These are phyloP conservation scores for Boletus speciosus DNA, from an alignment of 768 basidiomycete genomes.

Conservation along the genomic window DNA sequence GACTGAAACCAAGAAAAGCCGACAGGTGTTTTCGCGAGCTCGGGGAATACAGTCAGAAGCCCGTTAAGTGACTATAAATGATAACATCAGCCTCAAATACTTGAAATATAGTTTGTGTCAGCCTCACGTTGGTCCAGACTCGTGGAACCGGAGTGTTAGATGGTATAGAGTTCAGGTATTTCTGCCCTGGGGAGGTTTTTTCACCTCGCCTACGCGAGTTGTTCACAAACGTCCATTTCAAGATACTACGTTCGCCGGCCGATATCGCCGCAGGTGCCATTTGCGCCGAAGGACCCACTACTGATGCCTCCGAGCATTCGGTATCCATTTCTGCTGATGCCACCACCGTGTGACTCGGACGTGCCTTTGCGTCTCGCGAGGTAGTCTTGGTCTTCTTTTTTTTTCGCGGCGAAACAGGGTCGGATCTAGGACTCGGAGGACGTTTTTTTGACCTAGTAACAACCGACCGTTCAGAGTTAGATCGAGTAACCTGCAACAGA, in stretches of 20 bases:
- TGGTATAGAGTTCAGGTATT: background rate
- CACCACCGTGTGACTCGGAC: background rate
- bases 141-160: constrained; percentile 14
- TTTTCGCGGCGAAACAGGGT: constrained; percentile 5
- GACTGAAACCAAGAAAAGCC: constrained; percentile 28
- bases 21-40: constrained; percentile 17
- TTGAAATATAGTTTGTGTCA: background rate
- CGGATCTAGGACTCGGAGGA: constrained; percentile 9
- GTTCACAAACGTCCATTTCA: constrained; percentile 22
- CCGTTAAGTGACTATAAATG: constrained; percentile 20
- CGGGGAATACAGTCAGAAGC: constrained; percentile 22
- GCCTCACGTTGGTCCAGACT: constrained; percentile 29
- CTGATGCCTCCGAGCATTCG: background rate
- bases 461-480: background rate
- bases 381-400: background rate
- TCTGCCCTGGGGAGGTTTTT: background rate
- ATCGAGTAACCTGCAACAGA: background rate
- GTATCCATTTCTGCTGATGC: background rate
- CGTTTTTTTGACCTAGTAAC: constrained; percentile 12
- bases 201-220: background rate
- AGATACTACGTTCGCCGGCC: background rate
- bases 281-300: background rate
- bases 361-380: background rate
- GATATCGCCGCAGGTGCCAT: background rate
- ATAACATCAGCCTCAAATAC: background rate